A percentile compares a stretch with the other conserved stretches of the same genome.
These are phyloP conservation scores for Leccinum arenicola DNA, from an alignment of 768 basidiomycete species.

Conservation along the genomic window DNA sequence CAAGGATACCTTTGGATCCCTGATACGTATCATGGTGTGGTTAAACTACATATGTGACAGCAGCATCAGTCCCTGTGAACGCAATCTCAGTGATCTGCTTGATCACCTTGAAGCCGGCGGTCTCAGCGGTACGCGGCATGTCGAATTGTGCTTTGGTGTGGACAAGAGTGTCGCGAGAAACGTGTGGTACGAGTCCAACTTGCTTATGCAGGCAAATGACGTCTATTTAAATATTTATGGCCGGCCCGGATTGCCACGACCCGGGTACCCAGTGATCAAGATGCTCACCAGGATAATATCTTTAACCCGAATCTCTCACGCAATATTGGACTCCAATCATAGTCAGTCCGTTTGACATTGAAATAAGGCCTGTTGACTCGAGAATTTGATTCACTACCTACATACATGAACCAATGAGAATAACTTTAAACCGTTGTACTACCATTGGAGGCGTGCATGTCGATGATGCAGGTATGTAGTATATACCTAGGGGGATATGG, in stretches of 20 bases:
- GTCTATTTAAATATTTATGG: conserved; percentile 13
- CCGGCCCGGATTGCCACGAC: neutral
- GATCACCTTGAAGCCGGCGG: conserved; percentile 59
- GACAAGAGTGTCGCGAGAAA: conserved; percentile 3
- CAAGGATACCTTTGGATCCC: conserved; percentile 79
- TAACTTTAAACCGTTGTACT: neutral
- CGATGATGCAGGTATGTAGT: conserved; percentile 6
- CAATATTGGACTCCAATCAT: no score
- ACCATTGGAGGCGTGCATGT: conserved; percentile 1
- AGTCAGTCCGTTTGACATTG: neutral
- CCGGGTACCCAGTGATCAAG: neutral
- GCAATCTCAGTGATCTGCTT: neutral
- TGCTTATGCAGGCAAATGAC: neutral
- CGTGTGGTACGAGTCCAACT: neutral
- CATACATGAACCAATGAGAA: conserved; percentile 1
- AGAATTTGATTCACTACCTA: neutral
- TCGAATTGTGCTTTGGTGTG: conserved; percentile 19
- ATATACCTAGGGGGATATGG: neutral
- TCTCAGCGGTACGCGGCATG: conserved; percentile 66
- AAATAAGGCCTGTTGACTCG: neutral
- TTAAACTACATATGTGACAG: conserved; percentile 52
- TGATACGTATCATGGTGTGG: conserved; percentile 87
- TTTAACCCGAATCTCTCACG: neutral
- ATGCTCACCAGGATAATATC: neutral
- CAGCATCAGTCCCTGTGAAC: neutral